Conservation (phyloP, 116 monocot species). For the Iris pallida region DNA sequence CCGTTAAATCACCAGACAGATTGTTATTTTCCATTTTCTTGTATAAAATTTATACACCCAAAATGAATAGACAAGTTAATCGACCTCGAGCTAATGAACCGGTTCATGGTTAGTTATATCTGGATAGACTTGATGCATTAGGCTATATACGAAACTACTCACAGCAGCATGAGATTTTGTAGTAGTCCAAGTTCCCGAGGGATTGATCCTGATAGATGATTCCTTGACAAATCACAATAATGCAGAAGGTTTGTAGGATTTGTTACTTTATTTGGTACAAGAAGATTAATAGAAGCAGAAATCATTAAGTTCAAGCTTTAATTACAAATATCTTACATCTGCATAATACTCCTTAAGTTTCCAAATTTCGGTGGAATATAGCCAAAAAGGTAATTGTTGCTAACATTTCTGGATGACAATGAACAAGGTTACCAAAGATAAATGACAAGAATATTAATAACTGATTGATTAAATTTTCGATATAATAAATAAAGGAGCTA, state of each 20-base stretch:
- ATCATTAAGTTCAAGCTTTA: no score
- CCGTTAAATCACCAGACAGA: no score
- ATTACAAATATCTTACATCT: no score
- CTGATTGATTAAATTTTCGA: background rate
- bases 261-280: background rate
- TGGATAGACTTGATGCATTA: no score
- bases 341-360: no score
- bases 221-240: constrained; percentile 66
- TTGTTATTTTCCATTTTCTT: no score
- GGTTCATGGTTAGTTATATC: no score
- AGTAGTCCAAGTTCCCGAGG: constrained; percentile 72
- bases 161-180: constrained; percentile 43
- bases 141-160: no score
- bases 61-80: no score
- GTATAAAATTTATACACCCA: no score
- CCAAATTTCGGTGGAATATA: constrained; percentile 78
- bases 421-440: background rate
- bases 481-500: constrained; percentile 1
- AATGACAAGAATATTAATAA: background rate
- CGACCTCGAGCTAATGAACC: no score
- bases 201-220: constrained; percentile 49
- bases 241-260: background rate
- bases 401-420: constrained; percentile 51
- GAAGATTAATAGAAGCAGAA: no score
- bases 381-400: constrained; percentile 62